phyloP scores from a whole-genome alignment of 2,329 filamentous ascomycete genomes.

The Hirsutella thompsonii region DNA sequence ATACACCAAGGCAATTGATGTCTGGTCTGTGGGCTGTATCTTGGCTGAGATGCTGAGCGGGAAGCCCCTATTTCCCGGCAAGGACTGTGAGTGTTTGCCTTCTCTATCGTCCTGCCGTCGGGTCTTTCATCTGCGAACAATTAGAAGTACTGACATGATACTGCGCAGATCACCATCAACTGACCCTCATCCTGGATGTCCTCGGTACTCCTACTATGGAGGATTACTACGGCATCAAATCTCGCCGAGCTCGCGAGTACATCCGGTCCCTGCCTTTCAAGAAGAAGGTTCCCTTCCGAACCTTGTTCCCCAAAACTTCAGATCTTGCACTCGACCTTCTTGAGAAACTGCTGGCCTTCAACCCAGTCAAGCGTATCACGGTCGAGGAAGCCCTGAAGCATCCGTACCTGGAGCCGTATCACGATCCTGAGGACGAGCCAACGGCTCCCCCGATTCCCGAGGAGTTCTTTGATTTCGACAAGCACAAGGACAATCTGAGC shows the following conservation, averaged over 20 bases:
- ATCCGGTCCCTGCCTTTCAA: slow-evolving; percentile 97
- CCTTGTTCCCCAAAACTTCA: slow-evolving; percentile 98
- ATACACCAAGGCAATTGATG: slow-evolving; percentile 98
- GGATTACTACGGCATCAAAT: slow-evolving; percentile 99
- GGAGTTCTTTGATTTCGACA: slow-evolving; percentile 99
- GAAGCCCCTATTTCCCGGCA: slow-evolving; percentile 95
- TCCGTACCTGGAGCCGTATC: slow-evolving; percentile 96
- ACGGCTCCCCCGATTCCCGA: slow-evolving; percentile 93
- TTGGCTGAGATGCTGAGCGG: slow-evolving; percentile 97
- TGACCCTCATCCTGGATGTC: slow-evolving; percentile 93
- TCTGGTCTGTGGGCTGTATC: slow-evolving; percentile 98
- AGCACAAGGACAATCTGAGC: slow-evolving; percentile 97
- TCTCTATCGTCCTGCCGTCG: neutral
- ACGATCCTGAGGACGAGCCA: slow-evolving; percentile 96
- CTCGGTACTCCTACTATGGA: slow-evolving; percentile 98
- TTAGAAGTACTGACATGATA: neutral
- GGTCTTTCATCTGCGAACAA: neutral
- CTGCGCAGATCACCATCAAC: slow-evolving; percentile 76
- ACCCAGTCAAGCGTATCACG: slow-evolving; percentile 95
- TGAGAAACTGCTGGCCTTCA: slow-evolving; percentile 93
- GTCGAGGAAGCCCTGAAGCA: slow-evolving; percentile 96
- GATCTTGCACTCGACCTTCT: slow-evolving; percentile 86
- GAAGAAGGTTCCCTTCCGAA: slow-evolving; percentile 98
- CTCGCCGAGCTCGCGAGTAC: slow-evolving; percentile 90
- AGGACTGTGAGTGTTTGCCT: slow-evolving; percentile 63